phyloP scores from a whole-genome alignment of 1,139 yeast species.

The Taiozyma onychis region DNA sequence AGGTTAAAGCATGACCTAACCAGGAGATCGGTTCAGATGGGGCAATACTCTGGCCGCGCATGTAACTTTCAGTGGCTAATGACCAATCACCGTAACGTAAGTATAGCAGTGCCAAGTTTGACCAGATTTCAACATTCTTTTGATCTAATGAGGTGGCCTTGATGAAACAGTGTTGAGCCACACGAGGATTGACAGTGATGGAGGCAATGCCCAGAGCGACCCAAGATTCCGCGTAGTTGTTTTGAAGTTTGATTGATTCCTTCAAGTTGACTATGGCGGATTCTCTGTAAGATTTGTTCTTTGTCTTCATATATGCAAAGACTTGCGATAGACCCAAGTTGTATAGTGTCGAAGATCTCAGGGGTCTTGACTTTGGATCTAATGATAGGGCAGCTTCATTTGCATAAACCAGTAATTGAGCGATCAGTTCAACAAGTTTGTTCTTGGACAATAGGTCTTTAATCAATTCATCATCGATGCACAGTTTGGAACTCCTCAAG shows the following conservation, averaged over 20 bases:
- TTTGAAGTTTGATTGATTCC: constrained; percentile 65
- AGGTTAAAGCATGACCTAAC: constrained; percentile 78
- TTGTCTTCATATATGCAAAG: constrained; percentile 38
- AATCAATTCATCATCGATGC: constrained; percentile 14
- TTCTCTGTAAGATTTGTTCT: constrained; percentile 31
- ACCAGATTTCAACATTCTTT: constrained; percentile 69
- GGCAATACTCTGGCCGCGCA: constrained; percentile 72
- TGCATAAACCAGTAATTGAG: constrained; percentile 14
- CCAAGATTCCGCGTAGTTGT: constrained; percentile 73
- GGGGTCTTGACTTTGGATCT: constrained; percentile 35
- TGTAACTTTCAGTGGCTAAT: constrained; percentile 69
- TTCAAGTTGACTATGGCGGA: constrained; percentile 54
- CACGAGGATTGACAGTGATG: constrained; percentile 54
- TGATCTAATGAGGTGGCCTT: constrained; percentile 70
- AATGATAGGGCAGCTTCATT: constrained; percentile 19
- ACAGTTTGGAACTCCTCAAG: constrained; percentile 22
- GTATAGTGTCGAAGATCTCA: constrained; percentile 56
- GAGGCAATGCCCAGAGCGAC: constrained; percentile 71
- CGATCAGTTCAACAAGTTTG: constrained; percentile 16
- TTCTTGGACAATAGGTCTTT: constrained; percentile 4
- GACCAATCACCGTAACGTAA: constrained; percentile 61
- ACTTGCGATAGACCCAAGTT: constrained; percentile 68
- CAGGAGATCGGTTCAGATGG: constrained; percentile 79
- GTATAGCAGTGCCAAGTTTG: constrained; percentile 75
- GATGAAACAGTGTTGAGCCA: constrained; percentile 89